These are phyloP conservation scores for Coix lacrymajobi DNA, from an alignment of 176 grass and related monocot species.

Conservation along the genomic window DNA sequence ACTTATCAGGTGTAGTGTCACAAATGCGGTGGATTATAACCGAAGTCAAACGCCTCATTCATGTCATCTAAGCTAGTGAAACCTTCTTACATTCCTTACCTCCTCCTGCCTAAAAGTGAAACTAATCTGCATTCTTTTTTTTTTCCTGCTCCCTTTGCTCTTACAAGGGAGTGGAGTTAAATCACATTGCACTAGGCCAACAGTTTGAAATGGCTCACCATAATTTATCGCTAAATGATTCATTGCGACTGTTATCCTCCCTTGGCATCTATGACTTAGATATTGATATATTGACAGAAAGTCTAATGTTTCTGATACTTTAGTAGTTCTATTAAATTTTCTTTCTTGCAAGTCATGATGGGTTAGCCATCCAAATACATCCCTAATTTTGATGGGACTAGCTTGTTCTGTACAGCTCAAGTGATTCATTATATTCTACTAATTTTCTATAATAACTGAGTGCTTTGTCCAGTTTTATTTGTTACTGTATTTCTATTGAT, in stretches of 20 bases:
- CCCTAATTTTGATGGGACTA: not conserved
- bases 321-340: not conserved
- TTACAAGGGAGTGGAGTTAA: not conserved
- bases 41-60: not conserved
- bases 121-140: not conserved
- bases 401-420: not conserved
- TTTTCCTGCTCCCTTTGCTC: not conserved
- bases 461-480: not conserved
- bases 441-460: not conserved
- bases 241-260: not conserved
- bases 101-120: not conserved
- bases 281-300: not conserved
- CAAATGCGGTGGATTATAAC: not conserved
- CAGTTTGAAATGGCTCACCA: not conserved
- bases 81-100: not conserved
- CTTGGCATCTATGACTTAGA: not conserved
- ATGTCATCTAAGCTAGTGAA: not conserved
- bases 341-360: conserved; percentile 13
- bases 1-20: not conserved
- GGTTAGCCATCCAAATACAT: not conserved
- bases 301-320: not conserved
- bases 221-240: not conserved
- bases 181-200: not conserved
- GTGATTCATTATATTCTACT: not conserved
- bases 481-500: not conserved